Evolutionary conservation across 306 rosid genomes (phyloP).

Genomic region (Medicago lupulina): DNA sequence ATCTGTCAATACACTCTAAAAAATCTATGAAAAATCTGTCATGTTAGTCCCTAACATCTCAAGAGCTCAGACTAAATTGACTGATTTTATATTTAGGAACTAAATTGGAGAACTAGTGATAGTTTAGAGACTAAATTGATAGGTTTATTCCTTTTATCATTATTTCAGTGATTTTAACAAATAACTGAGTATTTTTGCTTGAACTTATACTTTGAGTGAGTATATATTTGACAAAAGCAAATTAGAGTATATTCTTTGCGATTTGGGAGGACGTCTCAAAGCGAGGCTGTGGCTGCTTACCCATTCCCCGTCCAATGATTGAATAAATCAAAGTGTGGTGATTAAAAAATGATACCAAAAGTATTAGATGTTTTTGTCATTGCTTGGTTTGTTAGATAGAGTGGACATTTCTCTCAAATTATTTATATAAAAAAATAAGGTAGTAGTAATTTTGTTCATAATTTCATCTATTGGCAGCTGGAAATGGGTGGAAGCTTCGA

Average conservation of each 20-base stretch:
- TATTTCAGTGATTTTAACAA: not conserved
- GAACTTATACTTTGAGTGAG: not conserved
- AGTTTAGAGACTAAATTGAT: not conserved
- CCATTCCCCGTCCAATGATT: slow-evolving; percentile 22
- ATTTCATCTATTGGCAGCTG: slow-evolving; percentile 43
- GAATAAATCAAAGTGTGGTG: slow-evolving; percentile 7
- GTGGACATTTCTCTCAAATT: slow-evolving; percentile 3
- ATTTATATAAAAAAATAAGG: not conserved
- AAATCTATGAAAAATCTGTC: too few relatives aligned
- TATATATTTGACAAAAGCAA: not conserved
- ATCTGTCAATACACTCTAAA: too few relatives aligned
- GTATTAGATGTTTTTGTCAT: not conserved
- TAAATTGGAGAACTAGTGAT: too few relatives aligned
- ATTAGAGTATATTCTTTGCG: not conserved
- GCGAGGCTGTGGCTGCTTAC: slow-evolving; percentile 14
- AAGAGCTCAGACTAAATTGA: not conserved
- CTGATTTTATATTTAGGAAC: not conserved
- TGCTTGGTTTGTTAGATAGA: not conserved
- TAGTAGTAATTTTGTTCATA: not conserved
- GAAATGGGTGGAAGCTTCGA: slow-evolving; percentile 42
- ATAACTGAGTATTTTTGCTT: not conserved
- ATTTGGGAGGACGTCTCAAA: not conserved
- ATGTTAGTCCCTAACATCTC: not conserved
- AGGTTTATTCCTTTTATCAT: not conserved
- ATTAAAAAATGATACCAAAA: not conserved